phyloP scores from a whole-genome alignment of 768 basidiomycete species.

The Russula sp. region DNA sequence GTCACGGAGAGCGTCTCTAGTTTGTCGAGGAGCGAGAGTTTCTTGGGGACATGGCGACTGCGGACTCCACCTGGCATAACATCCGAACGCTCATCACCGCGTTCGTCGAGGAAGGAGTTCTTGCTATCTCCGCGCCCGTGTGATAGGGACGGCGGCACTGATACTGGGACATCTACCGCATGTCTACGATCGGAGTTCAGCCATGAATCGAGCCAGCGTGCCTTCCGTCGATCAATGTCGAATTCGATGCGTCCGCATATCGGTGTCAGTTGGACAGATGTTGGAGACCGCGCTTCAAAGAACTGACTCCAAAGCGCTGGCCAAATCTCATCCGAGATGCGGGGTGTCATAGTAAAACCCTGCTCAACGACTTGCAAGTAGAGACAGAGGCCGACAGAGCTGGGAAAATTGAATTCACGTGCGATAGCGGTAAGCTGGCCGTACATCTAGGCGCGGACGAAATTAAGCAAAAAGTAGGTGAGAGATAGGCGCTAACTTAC shows the following conservation, averaged over 20 bases:
- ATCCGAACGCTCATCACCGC: conserved; percentile 34
- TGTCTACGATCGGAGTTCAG: conserved; percentile 42
- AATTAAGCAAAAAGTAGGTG: conserved; percentile 8
- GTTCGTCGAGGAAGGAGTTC: conserved; percentile 41
- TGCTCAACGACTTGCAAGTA: conserved; percentile 62
- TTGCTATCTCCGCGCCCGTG: conserved; percentile 54
- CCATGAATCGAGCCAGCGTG: conserved; percentile 78
- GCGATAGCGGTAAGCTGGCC: conserved; percentile 74
- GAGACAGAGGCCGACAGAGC: conserved; percentile 68
- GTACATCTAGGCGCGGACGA: conserved; percentile 47
- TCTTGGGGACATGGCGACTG: conserved; percentile 52
- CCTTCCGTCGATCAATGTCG: conserved; percentile 71
- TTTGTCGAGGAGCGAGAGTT: conserved; percentile 64
- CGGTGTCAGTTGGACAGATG: conserved; percentile 40
- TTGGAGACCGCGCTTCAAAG: conserved; percentile 38
- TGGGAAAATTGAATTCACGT: conserved; percentile 76
- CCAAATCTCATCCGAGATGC: conserved; percentile 78
- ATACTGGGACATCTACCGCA: conserved; percentile 37
- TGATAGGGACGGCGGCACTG: conserved; percentile 40
- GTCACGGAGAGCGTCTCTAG: conserved; percentile 41
- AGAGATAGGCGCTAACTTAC: conserved; percentile 35
- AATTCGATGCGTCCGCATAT: conserved; percentile 82
- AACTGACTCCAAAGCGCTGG: conserved; percentile 60
- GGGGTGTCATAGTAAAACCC: conserved; percentile 53
- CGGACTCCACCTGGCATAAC: conserved; percentile 25